phyloP scores from a whole-genome alignment of 805 yeast genomes.

The Sporopachydermia lactativora region DNA sequence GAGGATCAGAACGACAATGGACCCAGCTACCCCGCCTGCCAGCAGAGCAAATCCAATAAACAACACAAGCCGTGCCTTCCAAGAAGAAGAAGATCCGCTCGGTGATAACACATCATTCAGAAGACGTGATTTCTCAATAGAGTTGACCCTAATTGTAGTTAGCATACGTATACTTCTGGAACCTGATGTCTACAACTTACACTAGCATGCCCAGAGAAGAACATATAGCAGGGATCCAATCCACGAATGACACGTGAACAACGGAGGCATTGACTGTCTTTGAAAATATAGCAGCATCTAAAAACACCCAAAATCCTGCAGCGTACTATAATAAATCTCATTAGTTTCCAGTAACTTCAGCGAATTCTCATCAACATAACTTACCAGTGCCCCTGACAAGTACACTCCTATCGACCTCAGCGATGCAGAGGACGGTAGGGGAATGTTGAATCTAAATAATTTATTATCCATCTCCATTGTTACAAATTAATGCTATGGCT shows the following conservation, averaged over 20 bases:
- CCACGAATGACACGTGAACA: slow-evolving; percentile 82
- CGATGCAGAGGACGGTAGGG: slow-evolving; percentile 55
- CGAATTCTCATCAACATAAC: slow-evolving; percentile 8
- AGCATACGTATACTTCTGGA: background rate
- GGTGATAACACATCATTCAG: slow-evolving; percentile 20
- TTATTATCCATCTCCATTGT: slow-evolving; percentile 18
- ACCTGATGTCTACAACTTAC: slow-evolving; percentile 8
- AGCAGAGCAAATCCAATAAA: slow-evolving; percentile 86
- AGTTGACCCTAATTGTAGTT: slow-evolving; percentile 28
- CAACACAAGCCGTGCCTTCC: slow-evolving; percentile 87
- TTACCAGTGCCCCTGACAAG: slow-evolving; percentile 46
- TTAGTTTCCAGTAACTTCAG: background rate
- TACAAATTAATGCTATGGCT: too few species aligned
- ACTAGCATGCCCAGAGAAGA: slow-evolving; percentile 78
- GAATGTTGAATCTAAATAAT: slow-evolving; percentile 48
- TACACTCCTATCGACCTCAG: slow-evolving; percentile 66
- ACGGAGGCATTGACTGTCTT: slow-evolving; percentile 72
- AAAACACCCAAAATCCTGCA: slow-evolving; percentile 75
- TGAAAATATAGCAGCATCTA: slow-evolving; percentile 82
- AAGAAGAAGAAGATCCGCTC: slow-evolving; percentile 39
- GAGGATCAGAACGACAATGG: slow-evolving; percentile 74
- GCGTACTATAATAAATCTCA: slow-evolving; percentile 34
- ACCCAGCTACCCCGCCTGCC: slow-evolving; percentile 91
- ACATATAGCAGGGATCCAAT: slow-evolving; percentile 91
- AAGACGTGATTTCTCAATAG: slow-evolving; percentile 53